A percentile compares a stretch with the other conserved stretches of the same genome.
Conservation (phyloP, 139 green algal genomes). For the Chlorella sp. region DNA sequence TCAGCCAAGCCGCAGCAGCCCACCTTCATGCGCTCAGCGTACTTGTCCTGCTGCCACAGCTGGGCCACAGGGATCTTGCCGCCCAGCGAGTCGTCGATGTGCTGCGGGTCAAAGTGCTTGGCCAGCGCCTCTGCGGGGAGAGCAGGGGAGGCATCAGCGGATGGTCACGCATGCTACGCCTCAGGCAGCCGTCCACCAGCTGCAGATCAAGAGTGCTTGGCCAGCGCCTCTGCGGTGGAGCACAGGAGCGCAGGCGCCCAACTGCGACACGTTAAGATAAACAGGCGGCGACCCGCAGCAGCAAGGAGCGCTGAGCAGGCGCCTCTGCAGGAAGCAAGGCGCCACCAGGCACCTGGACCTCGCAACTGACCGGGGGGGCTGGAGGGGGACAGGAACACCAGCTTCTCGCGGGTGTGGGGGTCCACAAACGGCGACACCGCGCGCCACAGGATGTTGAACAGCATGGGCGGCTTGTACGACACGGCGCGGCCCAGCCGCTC, state of each 20-base stretch:
- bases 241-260: too few species aligned
- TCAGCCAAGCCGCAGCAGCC: too few species aligned
- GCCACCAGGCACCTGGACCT: too few species aligned
- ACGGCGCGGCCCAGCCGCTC: slow-evolving; percentile 83
- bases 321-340: too few species aligned
- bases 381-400: slow-evolving; percentile 66
- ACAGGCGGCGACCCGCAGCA: too few species aligned
- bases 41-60: slow-evolving; percentile 35
- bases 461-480: slow-evolving; percentile 73
- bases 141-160: not conserved
- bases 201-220: not conserved
- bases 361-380: slow-evolving; percentile 30
- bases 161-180: too few species aligned
- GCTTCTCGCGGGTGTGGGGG: slow-evolving; percentile 79
- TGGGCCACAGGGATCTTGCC: slow-evolving; percentile 26
- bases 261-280: too few species aligned
- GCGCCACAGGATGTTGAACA: slow-evolving; percentile 86
- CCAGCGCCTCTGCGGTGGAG: not conserved
- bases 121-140: slow-evolving; percentile 21
- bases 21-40: slow-evolving; percentile 35
- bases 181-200: too few species aligned
- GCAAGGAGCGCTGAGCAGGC: too few species aligned
- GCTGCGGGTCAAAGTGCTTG: slow-evolving; percentile 39
- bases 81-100: slow-evolving; percentile 42
- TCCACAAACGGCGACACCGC: slow-evolving; percentile 77